Evolutionary conservation across 2,329 filamentous ascomycete genomes (phyloP).

Genomic region (Xylariaceae sp.): DNA sequence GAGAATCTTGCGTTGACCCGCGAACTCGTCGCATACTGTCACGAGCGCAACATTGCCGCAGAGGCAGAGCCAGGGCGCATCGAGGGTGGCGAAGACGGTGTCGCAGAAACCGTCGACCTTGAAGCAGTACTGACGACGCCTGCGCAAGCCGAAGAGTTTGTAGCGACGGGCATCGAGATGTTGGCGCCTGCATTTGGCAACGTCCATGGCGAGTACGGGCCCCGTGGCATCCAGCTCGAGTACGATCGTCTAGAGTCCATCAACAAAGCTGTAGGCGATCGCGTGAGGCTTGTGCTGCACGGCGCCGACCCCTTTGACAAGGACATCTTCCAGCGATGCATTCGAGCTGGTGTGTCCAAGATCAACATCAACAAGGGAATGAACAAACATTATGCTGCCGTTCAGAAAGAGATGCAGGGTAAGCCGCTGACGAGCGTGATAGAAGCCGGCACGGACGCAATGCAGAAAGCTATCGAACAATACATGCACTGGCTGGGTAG

Average conservation of each 20-base stretch:
- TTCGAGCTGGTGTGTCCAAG: slow-evolving; percentile 43
- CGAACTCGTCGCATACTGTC: slow-evolving; percentile 58
- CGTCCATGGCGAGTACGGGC: slow-evolving; percentile 63
- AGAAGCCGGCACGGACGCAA: slow-evolving; percentile 41
- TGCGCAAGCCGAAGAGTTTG: slow-evolving; percentile 59
- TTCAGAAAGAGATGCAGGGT: slow-evolving; percentile 42
- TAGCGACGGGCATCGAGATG: slow-evolving; percentile 62
- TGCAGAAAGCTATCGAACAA: slow-evolving; percentile 45
- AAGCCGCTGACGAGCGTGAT: slow-evolving; percentile 45
- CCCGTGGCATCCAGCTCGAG: slow-evolving; percentile 35
- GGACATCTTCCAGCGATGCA: slow-evolving; percentile 41
- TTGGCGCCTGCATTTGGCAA: slow-evolving; percentile 65
- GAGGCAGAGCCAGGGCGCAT: slow-evolving; percentile 69
- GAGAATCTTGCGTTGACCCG: slow-evolving; percentile 62
- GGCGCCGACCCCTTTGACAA: slow-evolving; percentile 45
- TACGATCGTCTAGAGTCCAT: slow-evolving; percentile 34
- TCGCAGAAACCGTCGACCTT: slow-evolving; percentile 47
- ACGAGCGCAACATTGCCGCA: slow-evolving; percentile 59
- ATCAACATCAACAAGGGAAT: slow-evolving; percentile 50
- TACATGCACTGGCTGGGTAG: slow-evolving; percentile 44
- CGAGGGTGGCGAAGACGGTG: slow-evolving; percentile 61
- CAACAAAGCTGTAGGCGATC: slow-evolving; percentile 40
- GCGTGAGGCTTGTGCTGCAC: slow-evolving; percentile 44
- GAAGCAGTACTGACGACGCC: slow-evolving; percentile 52
- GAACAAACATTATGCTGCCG: slow-evolving; percentile 43